These are phyloP conservation scores for Aeschynomene evenia DNA, from an alignment of 306 rosid species.

Conservation along the genomic window DNA sequence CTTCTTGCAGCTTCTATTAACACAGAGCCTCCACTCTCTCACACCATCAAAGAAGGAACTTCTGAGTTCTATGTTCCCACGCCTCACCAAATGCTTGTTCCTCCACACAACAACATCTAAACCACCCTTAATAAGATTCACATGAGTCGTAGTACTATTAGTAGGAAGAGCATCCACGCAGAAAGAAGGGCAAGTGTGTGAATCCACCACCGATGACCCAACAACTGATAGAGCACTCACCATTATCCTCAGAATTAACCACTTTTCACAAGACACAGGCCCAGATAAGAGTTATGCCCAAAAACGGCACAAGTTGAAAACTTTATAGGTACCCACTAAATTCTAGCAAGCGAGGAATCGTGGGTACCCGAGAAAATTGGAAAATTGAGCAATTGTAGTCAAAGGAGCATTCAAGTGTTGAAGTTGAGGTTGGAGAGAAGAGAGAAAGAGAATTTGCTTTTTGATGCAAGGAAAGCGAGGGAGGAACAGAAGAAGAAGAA, in stretches of 20 bases:
- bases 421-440: not conserved
- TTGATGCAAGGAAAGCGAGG: slow-evolving; percentile 19
- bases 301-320: not conserved
- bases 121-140: slow-evolving; percentile 56
- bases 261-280: not conserved
- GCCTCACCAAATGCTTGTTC: slow-evolving; percentile 35
- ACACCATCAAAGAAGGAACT: slow-evolving; percentile 57
- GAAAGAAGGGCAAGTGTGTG: not conserved
- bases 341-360: slow-evolving; percentile 17
- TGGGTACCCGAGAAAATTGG: slow-evolving; percentile 38
- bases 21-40: slow-evolving; percentile 50
- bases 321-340: slow-evolving; percentile 21
- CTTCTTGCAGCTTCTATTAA: slow-evolving; percentile 44
- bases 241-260: slow-evolving; percentile 37
- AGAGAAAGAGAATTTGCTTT: slow-evolving; percentile 1
- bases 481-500: not conserved
- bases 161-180: slow-evolving; percentile 28
- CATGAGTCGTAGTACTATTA: slow-evolving; percentile 9
- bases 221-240: slow-evolving; percentile 41
- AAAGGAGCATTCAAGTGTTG: slow-evolving; percentile 28
- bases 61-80: slow-evolving; percentile 41
- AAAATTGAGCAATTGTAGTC: slow-evolving; percentile 19
- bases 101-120: slow-evolving; percentile 41
- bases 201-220: not conserved
- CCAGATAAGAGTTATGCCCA: slow-evolving; percentile 16